Conservation (phyloP, 768 basidiomycete species). For the Leccinum ochraceum region DNA sequence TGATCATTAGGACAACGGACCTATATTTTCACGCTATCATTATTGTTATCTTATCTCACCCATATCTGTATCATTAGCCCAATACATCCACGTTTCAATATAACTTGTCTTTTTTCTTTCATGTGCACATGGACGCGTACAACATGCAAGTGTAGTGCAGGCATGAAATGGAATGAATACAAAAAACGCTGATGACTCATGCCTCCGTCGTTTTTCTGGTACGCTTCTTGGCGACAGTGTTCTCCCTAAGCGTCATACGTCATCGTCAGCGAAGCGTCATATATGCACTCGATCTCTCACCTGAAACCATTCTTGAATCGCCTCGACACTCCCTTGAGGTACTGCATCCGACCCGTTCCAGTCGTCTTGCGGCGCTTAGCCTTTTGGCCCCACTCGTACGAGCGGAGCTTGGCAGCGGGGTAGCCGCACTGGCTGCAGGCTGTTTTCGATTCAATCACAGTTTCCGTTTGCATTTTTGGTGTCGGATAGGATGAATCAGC, state of each 20-base stretch:
- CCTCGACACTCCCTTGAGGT: slow-evolving; percentile 90
- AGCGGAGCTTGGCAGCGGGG: slow-evolving; percentile 92
- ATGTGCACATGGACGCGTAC: slow-evolving; percentile 8
- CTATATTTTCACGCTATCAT: slow-evolving; percentile 12
- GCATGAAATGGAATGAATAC: not conserved
- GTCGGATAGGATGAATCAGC: not conserved
- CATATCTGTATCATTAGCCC: not conserved
- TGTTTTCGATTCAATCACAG: slow-evolving; percentile 30
- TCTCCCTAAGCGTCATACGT: slow-evolving; percentile 62
- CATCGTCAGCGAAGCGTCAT: not conserved
- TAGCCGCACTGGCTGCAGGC: slow-evolving; percentile 97
- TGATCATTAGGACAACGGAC: not conserved
- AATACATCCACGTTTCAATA: not conserved
- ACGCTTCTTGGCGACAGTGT: slow-evolving; percentile 88
- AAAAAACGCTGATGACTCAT: slow-evolving; percentile 25
- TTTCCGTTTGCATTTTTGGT: not conserved
- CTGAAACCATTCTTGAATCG: slow-evolving; percentile 99
- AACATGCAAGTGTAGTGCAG: slow-evolving; percentile 1
- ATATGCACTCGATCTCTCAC: slow-evolving; percentile 36
- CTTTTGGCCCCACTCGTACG: slow-evolving; percentile 98
- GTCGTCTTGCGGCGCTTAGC: slow-evolving; percentile 99
- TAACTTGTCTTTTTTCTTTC: not conserved
- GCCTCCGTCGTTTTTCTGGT: slow-evolving; percentile 55
- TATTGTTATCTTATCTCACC: slow-evolving; percentile 17
- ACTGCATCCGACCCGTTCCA: slow-evolving; percentile 89